Percentiles rank a stretch among this genome's conserved stretches.
Conservation (phyloP, 441 rosid species). For the Aquilaria agallochum region DNA sequence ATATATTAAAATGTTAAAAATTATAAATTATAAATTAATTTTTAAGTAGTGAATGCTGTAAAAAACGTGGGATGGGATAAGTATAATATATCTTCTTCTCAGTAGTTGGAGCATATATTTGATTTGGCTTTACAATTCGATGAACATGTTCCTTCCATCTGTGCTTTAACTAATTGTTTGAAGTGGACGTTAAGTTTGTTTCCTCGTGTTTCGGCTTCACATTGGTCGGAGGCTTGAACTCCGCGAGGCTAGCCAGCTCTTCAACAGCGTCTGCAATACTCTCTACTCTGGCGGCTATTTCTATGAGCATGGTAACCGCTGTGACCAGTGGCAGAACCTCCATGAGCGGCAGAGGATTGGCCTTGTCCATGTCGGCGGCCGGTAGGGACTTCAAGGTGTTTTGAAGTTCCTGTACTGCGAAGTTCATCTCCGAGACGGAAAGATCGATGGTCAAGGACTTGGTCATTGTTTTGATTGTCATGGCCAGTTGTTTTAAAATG, state of each 20-base stretch:
- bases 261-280: slow-evolving; percentile 36
- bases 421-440: slow-evolving; percentile 44
- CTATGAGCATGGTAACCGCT: slow-evolving; percentile 41
- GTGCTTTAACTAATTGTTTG: too few relatives aligned
- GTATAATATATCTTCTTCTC: too few relatives aligned
- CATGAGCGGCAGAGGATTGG: slow-evolving; percentile 24
- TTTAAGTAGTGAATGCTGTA: too few relatives aligned
- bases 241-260: slow-evolving; percentile 38
- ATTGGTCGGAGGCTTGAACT: slow-evolving; percentile 34
- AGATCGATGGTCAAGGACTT: slow-evolving; percentile 39
- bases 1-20: too few relatives aligned
- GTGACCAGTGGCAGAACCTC: slow-evolving; percentile 49
- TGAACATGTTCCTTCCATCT: too few relatives aligned
- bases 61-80: too few relatives aligned
- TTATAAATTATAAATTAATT: too few relatives aligned
- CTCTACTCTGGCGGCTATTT: slow-evolving; percentile 42
- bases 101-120: too few relatives aligned
- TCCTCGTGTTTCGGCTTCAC: slow-evolving; percentile 21
- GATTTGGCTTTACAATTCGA: too few relatives aligned
- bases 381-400: slow-evolving; percentile 38
- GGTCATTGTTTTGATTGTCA: slow-evolving; percentile 34
- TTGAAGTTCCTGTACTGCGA: slow-evolving; percentile 51
- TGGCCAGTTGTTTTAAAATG: slow-evolving; percentile 43
- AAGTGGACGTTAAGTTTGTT: too few relatives aligned
- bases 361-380: slow-evolving; percentile 13